Conservation (phyloP, 495 filamentous ascomycete genomes). For the Aspergillus hancockii region DNA sequence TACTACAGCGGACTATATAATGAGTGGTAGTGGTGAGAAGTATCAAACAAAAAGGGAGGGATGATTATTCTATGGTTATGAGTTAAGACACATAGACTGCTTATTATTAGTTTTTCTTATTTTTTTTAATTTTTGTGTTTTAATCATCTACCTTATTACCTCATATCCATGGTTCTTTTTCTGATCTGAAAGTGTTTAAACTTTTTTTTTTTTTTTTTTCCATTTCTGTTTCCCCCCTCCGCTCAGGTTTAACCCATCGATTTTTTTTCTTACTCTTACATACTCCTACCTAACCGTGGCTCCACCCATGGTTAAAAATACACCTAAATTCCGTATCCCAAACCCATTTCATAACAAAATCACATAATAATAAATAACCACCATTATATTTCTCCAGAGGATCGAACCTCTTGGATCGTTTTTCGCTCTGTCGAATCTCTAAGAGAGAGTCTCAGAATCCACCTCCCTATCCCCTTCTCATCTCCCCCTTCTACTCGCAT, state of each 20-base stretch:
- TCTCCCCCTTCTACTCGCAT: conserved; percentile 10
- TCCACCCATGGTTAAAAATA: conserved; percentile 9
- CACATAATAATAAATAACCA: conserved; percentile 7
- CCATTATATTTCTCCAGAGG: conserved; percentile 1
- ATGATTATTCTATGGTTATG: neutral
- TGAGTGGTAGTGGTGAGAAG: neutral
- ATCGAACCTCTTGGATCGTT: neutral
- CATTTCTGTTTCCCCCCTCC: neutral
- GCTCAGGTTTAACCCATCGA: neutral
- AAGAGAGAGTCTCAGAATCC: neutral
- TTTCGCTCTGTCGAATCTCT: neutral
- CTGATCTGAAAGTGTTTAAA: neutral
- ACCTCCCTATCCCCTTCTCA: conserved; percentile 12
- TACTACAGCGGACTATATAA: neutral
- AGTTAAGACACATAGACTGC: neutral
- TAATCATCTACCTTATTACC: neutral
- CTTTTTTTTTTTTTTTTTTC: conserved; percentile 4
- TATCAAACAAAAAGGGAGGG: neutral
- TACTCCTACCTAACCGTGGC: conserved; percentile 8
- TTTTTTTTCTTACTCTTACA: neutral
- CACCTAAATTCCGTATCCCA: conserved; percentile 3
- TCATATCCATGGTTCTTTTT: neutral
- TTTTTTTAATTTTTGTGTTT: neutral
- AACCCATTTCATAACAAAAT: conserved; percentile 7
- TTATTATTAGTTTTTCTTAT: neutral